A percentile compares a stretch with the other conserved stretches of the same genome.
Evolutionary conservation across 2,329 filamentous ascomycete genomes (phyloP).

Genomic region (Huntiella bhutanensis): DNA sequence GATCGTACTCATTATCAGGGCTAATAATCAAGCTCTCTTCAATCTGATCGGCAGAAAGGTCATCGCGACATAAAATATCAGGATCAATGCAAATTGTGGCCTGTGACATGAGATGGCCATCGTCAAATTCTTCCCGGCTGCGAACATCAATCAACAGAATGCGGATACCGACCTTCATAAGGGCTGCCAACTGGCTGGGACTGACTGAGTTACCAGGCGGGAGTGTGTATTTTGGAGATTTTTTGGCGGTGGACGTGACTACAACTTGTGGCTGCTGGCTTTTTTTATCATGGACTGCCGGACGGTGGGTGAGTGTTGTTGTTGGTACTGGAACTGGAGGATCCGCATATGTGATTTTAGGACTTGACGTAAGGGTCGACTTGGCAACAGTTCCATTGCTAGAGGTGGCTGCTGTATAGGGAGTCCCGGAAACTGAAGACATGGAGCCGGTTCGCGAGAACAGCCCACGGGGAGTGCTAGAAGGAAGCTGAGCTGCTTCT

Average conservation of each 20-base stretch:
- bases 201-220: constrained; percentile 40
- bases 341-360: too few species aligned
- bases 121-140: constrained; percentile 59
- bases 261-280: background rate
- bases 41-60: constrained; percentile 42
- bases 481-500: constrained; percentile 44
- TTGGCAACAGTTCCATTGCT: background rate
- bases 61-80: constrained; percentile 47
- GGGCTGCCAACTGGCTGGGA: constrained; percentile 50
- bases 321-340: too few species aligned
- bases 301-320: too few species aligned
- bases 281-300: too few species aligned
- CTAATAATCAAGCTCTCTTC: constrained; percentile 52
- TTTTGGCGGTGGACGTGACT: background rate
- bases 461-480: constrained; percentile 44
- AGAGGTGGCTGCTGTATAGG: background rate
- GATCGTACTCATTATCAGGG: constrained; percentile 51
- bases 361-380: too few species aligned
- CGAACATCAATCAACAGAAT: constrained; percentile 78
- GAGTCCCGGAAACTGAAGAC: constrained; percentile 2
- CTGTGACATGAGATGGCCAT: constrained; percentile 71
- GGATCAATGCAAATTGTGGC: constrained; percentile 84
- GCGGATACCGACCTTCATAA: constrained; percentile 39
- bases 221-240: constrained; percentile 22
- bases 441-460: constrained; percentile 39